A percentile compares a stretch with the other conserved stretches of the same genome.
Evolutionary conservation across 2,329 filamentous ascomycete species (phyloP).

Genomic region (Blastomyces gilchristii): DNA sequence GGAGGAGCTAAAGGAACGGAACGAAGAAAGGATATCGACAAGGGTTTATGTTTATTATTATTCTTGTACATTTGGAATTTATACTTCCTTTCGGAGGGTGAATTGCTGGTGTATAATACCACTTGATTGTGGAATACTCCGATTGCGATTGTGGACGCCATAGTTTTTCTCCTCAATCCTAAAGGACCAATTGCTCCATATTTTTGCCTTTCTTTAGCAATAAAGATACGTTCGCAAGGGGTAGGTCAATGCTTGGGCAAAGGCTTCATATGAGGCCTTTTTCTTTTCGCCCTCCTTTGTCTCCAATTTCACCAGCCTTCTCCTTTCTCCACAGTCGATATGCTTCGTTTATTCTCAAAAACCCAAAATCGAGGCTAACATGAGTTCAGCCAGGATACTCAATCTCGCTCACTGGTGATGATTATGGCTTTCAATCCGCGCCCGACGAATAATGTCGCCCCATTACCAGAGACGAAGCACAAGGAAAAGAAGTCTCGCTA

Average conservation of each 20-base stretch:
- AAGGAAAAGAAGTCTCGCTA: constrained; percentile 3
- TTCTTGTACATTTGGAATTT: neutral
- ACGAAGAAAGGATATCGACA: neutral
- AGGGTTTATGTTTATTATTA: neutral
- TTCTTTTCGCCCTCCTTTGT: neutral
- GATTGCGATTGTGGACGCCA: neutral
- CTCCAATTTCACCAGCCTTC: neutral
- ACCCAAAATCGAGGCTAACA: neutral
- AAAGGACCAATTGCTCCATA: neutral
- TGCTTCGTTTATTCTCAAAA: constrained; percentile 1
- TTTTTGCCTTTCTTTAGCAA: neutral
- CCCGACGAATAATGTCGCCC: neutral
- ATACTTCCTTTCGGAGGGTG: neutral
- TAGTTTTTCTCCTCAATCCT: neutral
- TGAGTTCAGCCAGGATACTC: neutral
- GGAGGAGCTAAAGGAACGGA: neutral
- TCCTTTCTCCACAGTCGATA: neutral
- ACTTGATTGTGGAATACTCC: neutral
- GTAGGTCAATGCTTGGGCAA: neutral
- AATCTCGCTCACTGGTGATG: neutral
- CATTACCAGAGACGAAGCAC: neutral
- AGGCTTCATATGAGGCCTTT: neutral
- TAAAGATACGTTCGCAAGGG: neutral
- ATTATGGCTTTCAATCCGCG: neutral
- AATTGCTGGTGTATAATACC: neutral